Base-by-base conservation (phyloP, 192 early-diverging fungal genomes). In the Podila clonocystis region DNA sequence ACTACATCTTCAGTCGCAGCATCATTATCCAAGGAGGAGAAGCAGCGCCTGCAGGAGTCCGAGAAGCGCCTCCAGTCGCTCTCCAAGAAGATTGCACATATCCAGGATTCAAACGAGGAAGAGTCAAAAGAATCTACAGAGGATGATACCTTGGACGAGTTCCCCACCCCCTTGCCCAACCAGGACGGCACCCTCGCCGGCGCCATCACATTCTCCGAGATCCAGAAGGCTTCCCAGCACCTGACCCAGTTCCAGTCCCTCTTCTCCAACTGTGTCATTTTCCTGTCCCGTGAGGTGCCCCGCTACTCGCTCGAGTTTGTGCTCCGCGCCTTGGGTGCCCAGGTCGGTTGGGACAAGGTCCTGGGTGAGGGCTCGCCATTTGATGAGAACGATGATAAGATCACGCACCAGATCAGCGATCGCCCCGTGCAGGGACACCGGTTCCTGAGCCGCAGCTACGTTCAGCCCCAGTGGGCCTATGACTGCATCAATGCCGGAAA, bases 391-490 rank as follows among this genome's bases (percentile, higher is more conserved):
- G 94, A 98, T 79, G 85, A 90, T n/a, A 85, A 87, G 17, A 95
- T 99, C 73, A 97, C 96, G 0, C 90, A 96, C 75, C 95, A 97
- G 70, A 89, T 98, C 63, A 83, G 88, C 31, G 98, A 99, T 85
- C 91, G 97, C 29, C 96, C 96, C 19, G 74, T 70, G 8, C 86
- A 89, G 73, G 83, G 79, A 68, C 87, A 93, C 65, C 86, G 85
- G 68, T 89, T 92, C 83, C 71, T 87, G 59, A 73, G 82, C 38
- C 91, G 96, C 74, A 86, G 86, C 13, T 98, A 96, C 71, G 86
- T 98, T 45, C 98, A 98, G 84, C 98, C 98, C n/a, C 98, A 99
- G 84, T 99, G 98, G 98, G 88, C 97, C 20, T 96, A 94, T 85
- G 98, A 99, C 82, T 92, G 90, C 73, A 87, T 98, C 66, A 99